Conservation (phyloP, 306 rosid genomes). For the Arachis hypogaea region DNA sequence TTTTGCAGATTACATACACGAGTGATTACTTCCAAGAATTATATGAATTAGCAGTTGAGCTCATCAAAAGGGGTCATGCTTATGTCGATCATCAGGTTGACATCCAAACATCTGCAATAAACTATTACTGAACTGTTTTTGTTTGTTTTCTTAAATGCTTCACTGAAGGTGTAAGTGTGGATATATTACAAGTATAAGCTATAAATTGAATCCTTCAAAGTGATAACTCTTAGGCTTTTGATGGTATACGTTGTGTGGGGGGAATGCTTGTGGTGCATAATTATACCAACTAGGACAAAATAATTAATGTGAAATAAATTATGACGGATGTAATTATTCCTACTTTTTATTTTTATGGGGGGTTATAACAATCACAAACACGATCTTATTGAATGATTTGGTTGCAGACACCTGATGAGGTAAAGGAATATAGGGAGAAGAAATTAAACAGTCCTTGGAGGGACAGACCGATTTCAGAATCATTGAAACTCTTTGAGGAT, state of each 20-base stretch:
- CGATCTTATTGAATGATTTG: constrained; percentile 34
- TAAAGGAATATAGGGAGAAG: constrained; percentile 91
- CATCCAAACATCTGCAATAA: constrained; percentile 4
- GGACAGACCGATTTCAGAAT: constrained; percentile 83
- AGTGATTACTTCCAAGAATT: constrained; percentile 95
- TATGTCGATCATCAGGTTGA: constrained; percentile 98
- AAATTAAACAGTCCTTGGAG: constrained; percentile 98
- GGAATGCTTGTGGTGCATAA: constrained; percentile 20
- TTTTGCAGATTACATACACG: constrained; percentile 82
- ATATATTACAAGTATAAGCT: constrained; percentile 7
- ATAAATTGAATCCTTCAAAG: constrained; percentile 21
- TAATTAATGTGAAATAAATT: constrained; percentile 35
- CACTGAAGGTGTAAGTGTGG: constrained; percentile 10
- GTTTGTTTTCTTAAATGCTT: constrained; percentile 25
- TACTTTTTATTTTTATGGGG: constrained; percentile 25
- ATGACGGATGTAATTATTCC: constrained; percentile 24
- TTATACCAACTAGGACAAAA: constrained; percentile 27
- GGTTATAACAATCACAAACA: not conserved
- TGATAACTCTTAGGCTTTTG: constrained; percentile 21
- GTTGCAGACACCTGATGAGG: constrained; percentile 84
- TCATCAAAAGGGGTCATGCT: constrained; percentile 80
- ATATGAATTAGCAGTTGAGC: constrained; percentile 94
- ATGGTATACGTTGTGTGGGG: constrained; percentile 2
- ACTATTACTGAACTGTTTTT: constrained; percentile 4
- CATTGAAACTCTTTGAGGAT: constrained; percentile 83